Percentiles rank a stretch among this genome's conserved stretches.
Conservation (phyloP, 768 basidiomycete genomes). For the Podaxis sp. region DNA sequence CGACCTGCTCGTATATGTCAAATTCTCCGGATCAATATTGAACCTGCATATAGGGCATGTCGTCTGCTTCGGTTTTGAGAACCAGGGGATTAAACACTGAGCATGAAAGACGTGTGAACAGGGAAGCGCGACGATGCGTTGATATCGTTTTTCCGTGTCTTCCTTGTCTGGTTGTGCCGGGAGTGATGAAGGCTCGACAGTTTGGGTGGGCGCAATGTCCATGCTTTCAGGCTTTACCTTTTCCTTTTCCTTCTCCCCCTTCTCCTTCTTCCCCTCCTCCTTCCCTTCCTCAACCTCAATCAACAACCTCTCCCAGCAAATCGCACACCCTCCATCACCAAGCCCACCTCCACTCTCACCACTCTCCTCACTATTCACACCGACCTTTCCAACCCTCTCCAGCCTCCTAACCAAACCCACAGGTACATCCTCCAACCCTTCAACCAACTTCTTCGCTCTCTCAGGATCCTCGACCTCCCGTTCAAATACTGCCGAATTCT, state of each 20-base stretch:
- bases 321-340: constrained; percentile 54
- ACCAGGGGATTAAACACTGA: constrained; percentile 77
- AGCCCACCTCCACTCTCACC: constrained; percentile 25
- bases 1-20: constrained; percentile 43
- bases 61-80: constrained; percentile 70
- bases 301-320: constrained; percentile 72
- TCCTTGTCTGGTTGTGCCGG: constrained; percentile 2
- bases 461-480: constrained; percentile 56
- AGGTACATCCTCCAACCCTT: constrained; percentile 63
- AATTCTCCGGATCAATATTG: constrained; percentile 74
- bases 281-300: constrained; percentile 29
- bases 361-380: constrained; percentile 26
- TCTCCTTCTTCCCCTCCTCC: constrained; percentile 7
- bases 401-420: constrained; percentile 61
- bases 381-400: constrained; percentile 45
- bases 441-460: constrained; percentile 58
- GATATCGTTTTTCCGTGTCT: constrained; percentile 18
- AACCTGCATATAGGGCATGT: constrained; percentile 84
- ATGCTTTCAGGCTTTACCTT: not conserved
- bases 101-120: constrained; percentile 83
- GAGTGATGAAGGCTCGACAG: not conserved
- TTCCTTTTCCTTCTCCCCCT: constrained; percentile 4
- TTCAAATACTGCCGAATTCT: constrained; percentile 22
- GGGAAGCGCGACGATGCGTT: constrained; percentile 63
- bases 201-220: not conserved